phyloP scores from a whole-genome alignment of 257 asterid species.

The Schizonepeta tenuifolia region DNA sequence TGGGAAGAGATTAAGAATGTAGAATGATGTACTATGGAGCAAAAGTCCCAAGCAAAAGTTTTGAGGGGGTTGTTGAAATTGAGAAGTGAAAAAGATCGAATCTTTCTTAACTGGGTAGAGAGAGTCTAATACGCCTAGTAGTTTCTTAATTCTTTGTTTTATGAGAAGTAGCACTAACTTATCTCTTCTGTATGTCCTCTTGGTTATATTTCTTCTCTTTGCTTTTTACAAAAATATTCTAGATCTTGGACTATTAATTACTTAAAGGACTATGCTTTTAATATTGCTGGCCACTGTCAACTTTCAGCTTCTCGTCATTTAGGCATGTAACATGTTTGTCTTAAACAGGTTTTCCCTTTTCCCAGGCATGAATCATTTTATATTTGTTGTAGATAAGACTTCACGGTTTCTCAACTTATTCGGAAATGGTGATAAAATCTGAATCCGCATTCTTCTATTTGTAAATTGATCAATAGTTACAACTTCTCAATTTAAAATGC shows the following conservation, averaged over 20 bases:
- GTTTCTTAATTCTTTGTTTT: constrained; percentile 14
- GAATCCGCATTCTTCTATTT: not conserved
- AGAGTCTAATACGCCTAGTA: not conserved
- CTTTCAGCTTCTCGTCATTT: not conserved
- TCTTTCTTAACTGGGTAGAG: not conserved
- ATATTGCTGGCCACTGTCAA: not conserved
- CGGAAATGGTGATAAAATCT: no score
- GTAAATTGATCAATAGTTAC: not conserved
- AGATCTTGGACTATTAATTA: not conserved
- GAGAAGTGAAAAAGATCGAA: not conserved
- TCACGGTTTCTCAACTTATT: no score
- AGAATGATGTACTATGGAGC: not conserved
- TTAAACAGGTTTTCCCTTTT: not conserved
- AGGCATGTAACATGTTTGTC: not conserved
- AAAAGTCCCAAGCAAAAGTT: not conserved
- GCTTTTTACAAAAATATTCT: not conserved
- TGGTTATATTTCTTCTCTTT: not conserved
- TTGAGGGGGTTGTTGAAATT: not conserved
- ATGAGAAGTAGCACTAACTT: not conserved
- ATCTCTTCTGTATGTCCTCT: not conserved
- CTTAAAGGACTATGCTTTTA: not conserved
- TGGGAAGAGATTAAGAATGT: not conserved
- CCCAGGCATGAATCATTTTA: not conserved
- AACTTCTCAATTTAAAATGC: not conserved
- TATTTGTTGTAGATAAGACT: not conserved